A percentile compares a stretch with the other conserved stretches of the same genome.
Evolutionary conservation across 2,329 filamentous ascomycete species (phyloP).

Genomic region (Capronia epimyces): DNA sequence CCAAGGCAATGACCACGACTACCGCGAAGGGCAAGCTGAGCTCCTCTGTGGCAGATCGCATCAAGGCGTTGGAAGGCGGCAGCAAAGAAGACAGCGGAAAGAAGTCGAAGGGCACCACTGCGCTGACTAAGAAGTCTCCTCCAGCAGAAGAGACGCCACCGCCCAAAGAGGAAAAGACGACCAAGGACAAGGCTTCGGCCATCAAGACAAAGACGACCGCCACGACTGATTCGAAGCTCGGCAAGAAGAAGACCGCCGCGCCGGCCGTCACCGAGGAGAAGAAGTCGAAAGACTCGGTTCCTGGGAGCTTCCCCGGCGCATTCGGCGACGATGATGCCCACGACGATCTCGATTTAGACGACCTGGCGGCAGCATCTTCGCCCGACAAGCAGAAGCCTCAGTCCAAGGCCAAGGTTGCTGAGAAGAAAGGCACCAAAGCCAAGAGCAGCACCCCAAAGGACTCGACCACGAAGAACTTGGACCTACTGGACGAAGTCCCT

Average conservation of each 20-base stretch:
- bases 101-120: conserved; percentile 36
- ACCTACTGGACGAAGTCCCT: conserved; percentile 29
- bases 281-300: conserved; percentile 42
- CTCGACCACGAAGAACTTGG: conserved; percentile 30
- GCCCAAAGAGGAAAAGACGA: conserved; percentile 41
- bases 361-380: conserved; percentile 12
- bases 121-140: conserved; percentile 35
- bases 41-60: conserved; percentile 49
- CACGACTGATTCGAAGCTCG: conserved; percentile 26
- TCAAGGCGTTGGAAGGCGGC: conserved; percentile 44
- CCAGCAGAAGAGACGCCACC: conserved; percentile 37
- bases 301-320: conserved; percentile 54
- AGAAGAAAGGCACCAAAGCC: conserved; percentile 28
- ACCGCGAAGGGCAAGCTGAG: conserved; percentile 39
- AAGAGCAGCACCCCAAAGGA: conserved; percentile 30
- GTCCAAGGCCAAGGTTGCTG: conserved; percentile 16
- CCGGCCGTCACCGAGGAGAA: conserved; percentile 33
- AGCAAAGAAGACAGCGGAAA: conserved; percentile 39
- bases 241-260: conserved; percentile 24
- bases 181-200: conserved; percentile 33
- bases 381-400: conserved; percentile 23
- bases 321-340: conserved; percentile 46
- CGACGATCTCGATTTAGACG: conserved; percentile 31
- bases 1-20: conserved; percentile 35
- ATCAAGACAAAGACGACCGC: conserved; percentile 33